Conservation (phyloP, 768 basidiomycete genomes). For the Hortiboletus campestris region DNA sequence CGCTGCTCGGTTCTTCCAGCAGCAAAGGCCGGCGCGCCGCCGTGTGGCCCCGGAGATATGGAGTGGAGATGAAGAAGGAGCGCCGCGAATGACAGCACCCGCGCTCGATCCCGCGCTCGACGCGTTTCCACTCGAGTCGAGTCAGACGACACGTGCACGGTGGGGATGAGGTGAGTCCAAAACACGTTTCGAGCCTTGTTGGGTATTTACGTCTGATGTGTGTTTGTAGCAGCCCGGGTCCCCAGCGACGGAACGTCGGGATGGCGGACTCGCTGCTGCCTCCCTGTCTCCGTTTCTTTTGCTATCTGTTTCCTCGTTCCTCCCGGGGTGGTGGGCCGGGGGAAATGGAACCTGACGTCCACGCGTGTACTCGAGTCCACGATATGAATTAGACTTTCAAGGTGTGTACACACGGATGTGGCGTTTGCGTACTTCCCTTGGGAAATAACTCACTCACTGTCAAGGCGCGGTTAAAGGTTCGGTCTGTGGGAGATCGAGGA, state of each 20-base stretch:
- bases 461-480: conserved; percentile 1
- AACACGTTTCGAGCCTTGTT: neutral
- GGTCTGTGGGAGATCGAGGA: neutral
- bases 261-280: too few relatives aligned
- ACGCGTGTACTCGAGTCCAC: neutral
- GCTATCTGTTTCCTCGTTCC: neutral
- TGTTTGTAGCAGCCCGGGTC: neutral
- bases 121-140: neutral
- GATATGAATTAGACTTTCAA: conserved; percentile 6
- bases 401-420: neutral
- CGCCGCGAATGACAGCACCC: neutral
- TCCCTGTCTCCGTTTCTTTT: neutral
- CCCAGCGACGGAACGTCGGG: neutral
- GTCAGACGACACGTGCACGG: too few relatives aligned
- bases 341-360: neutral
- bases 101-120: neutral
- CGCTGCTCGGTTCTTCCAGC: neutral
- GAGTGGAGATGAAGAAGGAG: neutral
- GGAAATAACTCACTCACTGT: neutral
- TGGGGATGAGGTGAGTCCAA: neutral
- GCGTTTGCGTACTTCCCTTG: neutral
- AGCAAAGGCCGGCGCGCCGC: neutral
- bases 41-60: neutral
- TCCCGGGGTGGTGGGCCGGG: neutral
- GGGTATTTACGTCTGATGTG: neutral